phyloP scores from a whole-genome alignment of 2,329 filamentous ascomycete genomes.

The Phoma sp. region DNA sequence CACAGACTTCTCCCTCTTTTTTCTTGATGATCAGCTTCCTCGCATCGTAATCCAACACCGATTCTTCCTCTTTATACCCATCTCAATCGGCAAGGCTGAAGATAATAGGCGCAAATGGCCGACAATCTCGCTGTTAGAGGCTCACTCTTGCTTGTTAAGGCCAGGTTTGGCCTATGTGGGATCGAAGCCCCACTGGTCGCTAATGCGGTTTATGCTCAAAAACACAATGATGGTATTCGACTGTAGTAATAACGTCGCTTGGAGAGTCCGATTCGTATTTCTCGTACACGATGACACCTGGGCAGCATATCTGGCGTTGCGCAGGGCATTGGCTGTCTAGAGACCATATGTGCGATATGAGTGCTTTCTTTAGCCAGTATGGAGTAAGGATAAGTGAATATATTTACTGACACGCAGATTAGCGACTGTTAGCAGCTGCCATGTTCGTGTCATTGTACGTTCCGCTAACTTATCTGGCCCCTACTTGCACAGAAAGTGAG shows the following conservation, averaged over 20 bases:
- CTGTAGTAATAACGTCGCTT: constrained; percentile 4
- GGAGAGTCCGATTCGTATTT: constrained; percentile 64
- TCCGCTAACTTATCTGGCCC: background rate
- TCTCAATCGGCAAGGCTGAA: too few relatives aligned
- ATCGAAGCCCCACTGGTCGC: constrained; percentile 9
- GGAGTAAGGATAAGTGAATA: background rate
- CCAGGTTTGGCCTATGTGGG: constrained; percentile 2
- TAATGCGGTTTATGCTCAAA: constrained; percentile 9
- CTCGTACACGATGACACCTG: constrained; percentile 73
- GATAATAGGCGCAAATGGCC: constrained; percentile 7
- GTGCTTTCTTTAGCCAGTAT: background rate
- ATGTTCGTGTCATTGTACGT: background rate
- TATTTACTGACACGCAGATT: constrained; percentile 6
- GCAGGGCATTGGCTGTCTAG: constrained; percentile 59
- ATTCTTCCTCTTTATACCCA: too few relatives aligned
- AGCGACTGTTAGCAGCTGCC: background rate
- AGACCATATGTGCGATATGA: constrained; percentile 53
- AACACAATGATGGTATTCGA: constrained; percentile 9
- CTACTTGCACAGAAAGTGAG: background rate
- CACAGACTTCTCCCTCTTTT: background rate
- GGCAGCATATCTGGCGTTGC: constrained; percentile 60
- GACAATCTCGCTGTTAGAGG: constrained; percentile 7
- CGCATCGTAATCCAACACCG: background rate
- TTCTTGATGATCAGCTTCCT: background rate
- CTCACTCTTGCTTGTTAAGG: constrained; percentile 1